A percentile compares a stretch with the other conserved stretches of the same genome.
phyloP scores from a whole-genome alignment of 352 stramenopile genomes.

The Pythium sukuiense region DNA sequence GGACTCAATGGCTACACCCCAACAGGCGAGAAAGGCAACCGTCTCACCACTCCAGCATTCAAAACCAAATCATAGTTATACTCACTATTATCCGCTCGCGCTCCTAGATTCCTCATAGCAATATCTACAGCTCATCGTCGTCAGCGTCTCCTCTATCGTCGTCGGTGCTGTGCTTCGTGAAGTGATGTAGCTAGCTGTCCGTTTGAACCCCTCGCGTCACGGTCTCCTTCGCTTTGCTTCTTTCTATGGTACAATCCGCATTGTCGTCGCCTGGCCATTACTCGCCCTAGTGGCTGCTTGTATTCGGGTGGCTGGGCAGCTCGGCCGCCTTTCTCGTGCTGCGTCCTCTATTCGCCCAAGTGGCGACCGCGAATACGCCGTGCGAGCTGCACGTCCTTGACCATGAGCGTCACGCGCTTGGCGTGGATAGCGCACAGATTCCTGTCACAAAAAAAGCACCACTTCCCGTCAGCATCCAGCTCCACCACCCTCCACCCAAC shows the following conservation, averaged over 20 bases:
- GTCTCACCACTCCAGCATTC: not conserved
- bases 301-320: not conserved
- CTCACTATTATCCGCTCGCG: conserved; percentile 2
- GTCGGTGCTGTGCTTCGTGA: not conserved
- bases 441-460: conserved; percentile 39
- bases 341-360: conserved; percentile 40
- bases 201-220: not conserved
- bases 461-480: not conserved
- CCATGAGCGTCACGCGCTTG: conserved; percentile 95
- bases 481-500: not conserved
- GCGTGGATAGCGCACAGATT: conserved; percentile 95
- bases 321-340: not conserved
- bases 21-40: not conserved
- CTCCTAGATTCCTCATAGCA: not conserved
- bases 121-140: not conserved
- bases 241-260: conserved; percentile 19
- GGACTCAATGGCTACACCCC: conserved; percentile 5
- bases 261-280: not conserved
- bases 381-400: conserved; percentile 93
- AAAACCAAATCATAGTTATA: not conserved
- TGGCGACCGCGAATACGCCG: conserved; percentile 90
- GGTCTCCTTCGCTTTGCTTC: not conserved
- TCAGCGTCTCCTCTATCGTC: conserved; percentile 1
- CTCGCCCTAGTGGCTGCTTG: not conserved
- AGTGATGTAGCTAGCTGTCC: not conserved